These are phyloP conservation scores for Rhizomucor pusillus DNA, from an alignment of 371 early-diverging fungal species.

Conservation along the genomic window DNA sequence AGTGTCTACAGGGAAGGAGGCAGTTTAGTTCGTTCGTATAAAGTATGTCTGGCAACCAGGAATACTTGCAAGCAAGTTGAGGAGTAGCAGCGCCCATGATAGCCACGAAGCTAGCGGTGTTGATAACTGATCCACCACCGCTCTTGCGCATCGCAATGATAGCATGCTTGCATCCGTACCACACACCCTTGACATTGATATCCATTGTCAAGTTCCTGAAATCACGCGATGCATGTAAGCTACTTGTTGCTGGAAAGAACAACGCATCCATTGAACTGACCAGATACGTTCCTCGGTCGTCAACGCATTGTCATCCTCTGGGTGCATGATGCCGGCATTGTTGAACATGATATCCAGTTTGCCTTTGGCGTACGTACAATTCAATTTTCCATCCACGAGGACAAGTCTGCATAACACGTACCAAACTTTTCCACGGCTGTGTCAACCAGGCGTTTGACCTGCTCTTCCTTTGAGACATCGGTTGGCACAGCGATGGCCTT, in stretches of 20 bases:
- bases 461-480: conserved; percentile 76
- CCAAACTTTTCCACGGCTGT: conserved; percentile 69
- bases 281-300: conserved; percentile 79
- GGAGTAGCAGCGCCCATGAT: conserved; percentile 88
- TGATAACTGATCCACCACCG: conserved; percentile 81
- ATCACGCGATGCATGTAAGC: conserved; percentile 67
- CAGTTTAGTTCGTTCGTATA: conserved; percentile 1
- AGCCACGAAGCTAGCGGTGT: conserved; percentile 85
- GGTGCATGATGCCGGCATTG: conserved; percentile 92
- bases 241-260: too few species aligned
- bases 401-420: conserved; percentile 24
- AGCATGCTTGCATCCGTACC: conserved; percentile 85
- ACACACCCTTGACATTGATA: conserved; percentile 91
- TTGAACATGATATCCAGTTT: conserved; percentile 84
- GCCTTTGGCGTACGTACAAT: conserved; percentile 34
- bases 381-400: too few species aligned
- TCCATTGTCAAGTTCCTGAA: conserved; percentile 71
- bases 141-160: conserved; percentile 77
- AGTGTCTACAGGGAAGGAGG: conserved; percentile 53
- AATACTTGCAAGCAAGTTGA: conserved; percentile 73
- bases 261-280: conserved; percentile 31
- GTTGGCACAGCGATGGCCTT: conserved; percentile 48
- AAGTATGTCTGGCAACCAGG: conserved; percentile 3
- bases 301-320: conserved; percentile 78
- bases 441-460: conserved; percentile 71